Base-by-base conservation (phyloP, 106 monocot genomes). In the Iris macrosiphon region DNA sequence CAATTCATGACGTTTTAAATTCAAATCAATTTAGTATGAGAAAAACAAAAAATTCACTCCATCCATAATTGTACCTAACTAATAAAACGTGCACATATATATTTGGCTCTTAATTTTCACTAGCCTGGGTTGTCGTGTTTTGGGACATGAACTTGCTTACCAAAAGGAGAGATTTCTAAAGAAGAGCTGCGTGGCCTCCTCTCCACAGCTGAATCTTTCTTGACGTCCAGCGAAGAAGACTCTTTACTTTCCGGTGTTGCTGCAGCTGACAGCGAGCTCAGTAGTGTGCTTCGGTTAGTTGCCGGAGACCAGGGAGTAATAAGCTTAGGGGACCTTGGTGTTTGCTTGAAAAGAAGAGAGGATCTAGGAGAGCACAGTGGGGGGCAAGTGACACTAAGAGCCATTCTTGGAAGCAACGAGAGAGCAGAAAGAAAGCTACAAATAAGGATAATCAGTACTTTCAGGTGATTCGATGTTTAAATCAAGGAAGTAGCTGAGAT, bases 141-240 rank as follows among this genome's bases (percentile, higher is more conserved):
- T n/a, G n/a, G n/a, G n/a, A n/a, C n/a, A 14, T 18, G 16, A 11
- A n/a, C 12, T 20, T 11, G 13, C 40, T 48, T 76, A 82, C 88
- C 84, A 24, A 89, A 77, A 63, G 89, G 89, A 1, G 89, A 74
- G 63, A 77, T 29, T 21, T 80, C 77, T 10, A 80, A 13, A 38
- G 57, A 31, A 16, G 73, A 38, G 15, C 74, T 76, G 9, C 76
- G 79, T 2, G 80, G 77, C 14, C 65, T 47, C 2, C 64, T 52
- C 39, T 79, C 70, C 7, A 74, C 3, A 11, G 67, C 43, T 1
- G 40, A 28, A 22, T 29, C 37, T 15, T 21, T 33, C 28, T 20
- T 27, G 10, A 48, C 47, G 16, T 48, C 61, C 21, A 52, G 41
- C 3, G 61, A 47, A 2, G 61, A 34, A 16, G 45, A 1, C 3